Base-by-base conservation (phyloP, 2,329 filamentous ascomycete species). In the Teratosphaeria destructans region DNA sequence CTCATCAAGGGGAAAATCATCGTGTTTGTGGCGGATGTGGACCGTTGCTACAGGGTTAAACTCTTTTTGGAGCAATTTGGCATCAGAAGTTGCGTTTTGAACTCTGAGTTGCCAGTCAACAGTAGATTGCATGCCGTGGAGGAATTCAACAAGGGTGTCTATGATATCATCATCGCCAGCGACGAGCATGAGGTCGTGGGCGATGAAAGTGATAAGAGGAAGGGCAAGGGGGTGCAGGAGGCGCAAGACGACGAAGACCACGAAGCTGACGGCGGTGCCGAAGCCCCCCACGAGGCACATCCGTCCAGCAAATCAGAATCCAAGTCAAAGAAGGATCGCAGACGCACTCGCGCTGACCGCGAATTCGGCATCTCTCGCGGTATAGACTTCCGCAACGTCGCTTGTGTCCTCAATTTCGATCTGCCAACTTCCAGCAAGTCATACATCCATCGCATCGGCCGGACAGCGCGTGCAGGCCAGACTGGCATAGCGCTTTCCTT, bases 61-160 rank as follows among this genome's bases (percentile, higher is more conserved):
- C 81, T 99, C 7, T 99, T 94, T 71, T 83, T 99, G 57, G 94
- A 99, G 74, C 94, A 99, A 71, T 99, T 99, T 70, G 92, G 91
- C 54, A 93, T 96, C 71, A 88, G 90, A 72, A 93, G 89, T 68
- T 95, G 90, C 74, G 89, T 96, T 32, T 78, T 99, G 49, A 99
- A 99, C 76, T 94, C 90, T 0, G 93, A 99, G 71, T 77, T 99
- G 39, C 94, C 94, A 0, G 86, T 97, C 65, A 96, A 96, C 70
- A 94, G 89, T 1, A 82, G 94, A 61, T 85, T 96, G 47, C 93
- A 99, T 71, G 91, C 96, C 1, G 93, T 99, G 2, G 89, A 97
- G 68, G 91, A 97, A 73, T 99, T 99, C 77, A 99, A 97, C 78
- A 89, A 89, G 75, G 89, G 90, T 57, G 86, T 97, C 6, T 99